These are phyloP conservation scores for Zalaria sp. DNA, from an alignment of 2,329 filamentous ascomycete genomes.

Conservation along the genomic window DNA sequence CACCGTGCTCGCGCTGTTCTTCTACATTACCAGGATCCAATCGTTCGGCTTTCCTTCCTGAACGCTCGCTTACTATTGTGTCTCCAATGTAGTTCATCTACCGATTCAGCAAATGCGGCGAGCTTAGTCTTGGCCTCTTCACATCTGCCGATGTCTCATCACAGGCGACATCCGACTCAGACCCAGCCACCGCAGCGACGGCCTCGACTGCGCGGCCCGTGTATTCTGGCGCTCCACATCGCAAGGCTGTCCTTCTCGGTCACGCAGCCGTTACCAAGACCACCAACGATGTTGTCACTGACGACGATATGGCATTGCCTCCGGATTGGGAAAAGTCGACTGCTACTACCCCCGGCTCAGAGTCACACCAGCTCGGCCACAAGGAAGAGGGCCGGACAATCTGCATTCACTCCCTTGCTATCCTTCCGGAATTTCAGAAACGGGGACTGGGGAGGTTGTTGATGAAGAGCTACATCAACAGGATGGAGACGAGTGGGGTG, in stretches of 20 bases:
- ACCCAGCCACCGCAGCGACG: conserved; percentile 39
- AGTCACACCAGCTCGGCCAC: conserved; percentile 43
- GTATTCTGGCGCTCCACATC: conserved; percentile 42
- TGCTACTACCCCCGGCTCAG: conserved; percentile 12
- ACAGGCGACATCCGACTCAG: conserved; percentile 30
- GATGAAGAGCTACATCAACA: conserved; percentile 62
- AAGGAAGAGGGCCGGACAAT: conserved; percentile 60
- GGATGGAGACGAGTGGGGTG: conserved; percentile 55
- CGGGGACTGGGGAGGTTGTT: conserved; percentile 61
- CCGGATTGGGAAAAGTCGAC: conserved; percentile 43
- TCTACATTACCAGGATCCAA: too few species aligned
- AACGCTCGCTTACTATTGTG: too few species aligned
- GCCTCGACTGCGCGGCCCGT: conserved; percentile 41
- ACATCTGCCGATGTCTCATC: conserved; percentile 40
- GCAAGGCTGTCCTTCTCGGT: conserved; percentile 54
- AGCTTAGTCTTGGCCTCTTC: conserved; percentile 70
- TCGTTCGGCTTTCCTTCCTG: too few species aligned
- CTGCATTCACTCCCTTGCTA: conserved; percentile 68
- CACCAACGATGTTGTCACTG: conserved; percentile 47
- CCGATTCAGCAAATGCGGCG: conserved; percentile 58
- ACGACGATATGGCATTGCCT: conserved; percentile 64
- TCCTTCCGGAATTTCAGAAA: conserved; percentile 60
- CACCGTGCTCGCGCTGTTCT: too few species aligned
- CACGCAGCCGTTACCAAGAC: conserved; percentile 68
- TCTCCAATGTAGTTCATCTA: conserved; percentile 49